Conservation (phyloP, 2,329 filamentous ascomycete genomes). For the Ustilaginoidea virens region DNA sequence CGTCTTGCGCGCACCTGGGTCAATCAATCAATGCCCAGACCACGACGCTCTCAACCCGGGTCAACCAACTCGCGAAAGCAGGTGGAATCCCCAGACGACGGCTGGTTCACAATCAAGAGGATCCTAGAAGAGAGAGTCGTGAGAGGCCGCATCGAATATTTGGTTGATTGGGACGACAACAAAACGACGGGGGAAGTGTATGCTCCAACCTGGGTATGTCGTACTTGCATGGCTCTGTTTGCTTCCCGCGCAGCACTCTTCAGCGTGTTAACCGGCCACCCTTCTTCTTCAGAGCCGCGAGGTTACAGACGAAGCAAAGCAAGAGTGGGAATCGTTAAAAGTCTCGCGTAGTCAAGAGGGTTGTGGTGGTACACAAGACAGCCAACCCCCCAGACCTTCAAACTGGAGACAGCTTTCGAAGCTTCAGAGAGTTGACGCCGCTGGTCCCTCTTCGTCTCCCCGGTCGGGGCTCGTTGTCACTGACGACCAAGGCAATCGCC, state of each 20-base stretch:
- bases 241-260: not conserved
- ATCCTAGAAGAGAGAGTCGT: conserved; percentile 19
- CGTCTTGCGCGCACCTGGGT: too few species aligned
- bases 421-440: too few species aligned
- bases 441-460: not conserved
- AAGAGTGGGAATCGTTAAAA: conserved; percentile 19
- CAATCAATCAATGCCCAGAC: conserved; percentile 20
- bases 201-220: conserved; percentile 18
- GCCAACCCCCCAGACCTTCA: conserved; percentile 11
- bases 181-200: conserved; percentile 16
- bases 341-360: conserved; percentile 2
- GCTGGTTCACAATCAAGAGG: conserved; percentile 19
- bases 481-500: conserved; percentile 6
- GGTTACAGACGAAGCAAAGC: conserved; percentile 15
- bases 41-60: conserved; percentile 10
- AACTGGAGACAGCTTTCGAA: conserved; percentile 14
- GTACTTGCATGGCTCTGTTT: not conserved
- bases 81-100: conserved; percentile 8
- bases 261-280: conserved; percentile 8
- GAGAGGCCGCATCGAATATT: conserved; percentile 15
- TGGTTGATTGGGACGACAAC: conserved; percentile 24
- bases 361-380: conserved; percentile 2
- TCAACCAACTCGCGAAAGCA: conserved; percentile 9
- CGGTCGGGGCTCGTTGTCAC: conserved; percentile 3
- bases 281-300: conserved; percentile 13